Evolutionary conservation across 2,329 filamentous ascomycete genomes (phyloP).

Genomic region (Stachybotrys chartarum): DNA sequence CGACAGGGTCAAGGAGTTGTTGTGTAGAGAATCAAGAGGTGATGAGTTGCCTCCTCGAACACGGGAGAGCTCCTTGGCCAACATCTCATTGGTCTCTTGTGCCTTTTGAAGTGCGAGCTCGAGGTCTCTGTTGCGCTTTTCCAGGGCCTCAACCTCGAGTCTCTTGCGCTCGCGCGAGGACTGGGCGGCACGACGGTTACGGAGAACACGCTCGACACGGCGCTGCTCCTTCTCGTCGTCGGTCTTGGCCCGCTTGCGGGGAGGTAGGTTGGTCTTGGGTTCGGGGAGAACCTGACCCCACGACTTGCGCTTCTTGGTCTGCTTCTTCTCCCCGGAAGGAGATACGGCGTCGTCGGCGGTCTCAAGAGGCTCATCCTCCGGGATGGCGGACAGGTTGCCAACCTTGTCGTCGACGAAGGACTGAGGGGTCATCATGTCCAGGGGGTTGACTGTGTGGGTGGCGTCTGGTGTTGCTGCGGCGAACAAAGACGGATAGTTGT

Average conservation of each 20-base stretch:
- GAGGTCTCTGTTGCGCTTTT: conserved; percentile 65
- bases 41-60: conserved; percentile 33
- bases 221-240: conserved; percentile 98
- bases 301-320: conserved; percentile 89
- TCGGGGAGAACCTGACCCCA: conserved; percentile 97
- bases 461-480: conserved; percentile 21
- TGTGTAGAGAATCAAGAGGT: conserved; percentile 33
- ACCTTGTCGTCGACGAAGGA: conserved; percentile 27
- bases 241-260: conserved; percentile 95
- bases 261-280: conserved; percentile 92
- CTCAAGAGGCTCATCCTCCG: conserved; percentile 12
- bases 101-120: conserved; percentile 55
- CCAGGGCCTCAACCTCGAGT: conserved; percentile 77
- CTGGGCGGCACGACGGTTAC: conserved; percentile 92
- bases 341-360: conserved; percentile 8
- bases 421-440: conserved; percentile 43
- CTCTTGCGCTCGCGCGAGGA: conserved; percentile 93
- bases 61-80: conserved; percentile 43
- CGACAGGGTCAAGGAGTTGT: conserved; percentile 48
- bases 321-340: conserved; percentile 54
- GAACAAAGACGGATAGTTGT: conserved; percentile 44
- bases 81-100: conserved; percentile 42
- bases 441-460: conserved; percentile 31
- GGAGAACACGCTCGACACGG: conserved; percentile 91
- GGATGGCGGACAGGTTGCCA: conserved; percentile 11